Conservation (phyloP, 2,329 filamentous ascomycete species). For the Neonectria hederae region DNA sequence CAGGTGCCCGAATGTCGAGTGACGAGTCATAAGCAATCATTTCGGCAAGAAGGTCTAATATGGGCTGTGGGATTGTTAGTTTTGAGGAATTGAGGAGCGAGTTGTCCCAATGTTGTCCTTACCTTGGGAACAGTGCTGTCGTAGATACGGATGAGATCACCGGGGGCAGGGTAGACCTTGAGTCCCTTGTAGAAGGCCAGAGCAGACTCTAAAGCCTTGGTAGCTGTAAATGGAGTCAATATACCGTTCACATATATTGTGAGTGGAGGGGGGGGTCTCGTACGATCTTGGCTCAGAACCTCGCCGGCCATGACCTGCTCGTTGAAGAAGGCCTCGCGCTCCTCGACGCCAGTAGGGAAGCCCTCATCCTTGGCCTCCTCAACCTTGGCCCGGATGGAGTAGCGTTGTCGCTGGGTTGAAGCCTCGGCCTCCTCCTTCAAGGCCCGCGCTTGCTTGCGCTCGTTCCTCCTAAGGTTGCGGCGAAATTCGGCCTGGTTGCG, state of each 20-base stretch:
- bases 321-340: constrained; percentile 97
- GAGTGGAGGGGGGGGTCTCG: constrained; percentile 46
- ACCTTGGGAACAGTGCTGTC: constrained; percentile 99
- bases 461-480: constrained; percentile 76
- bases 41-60: constrained; percentile 94
- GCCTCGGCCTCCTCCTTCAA: constrained; percentile 78
- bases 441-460: constrained; percentile 74
- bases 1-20: constrained; percentile 65
- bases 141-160: constrained; percentile 94
- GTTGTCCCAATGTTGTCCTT: constrained; percentile 19
- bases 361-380: constrained; percentile 88
- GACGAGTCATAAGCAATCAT: constrained; percentile 94
- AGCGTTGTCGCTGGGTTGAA: constrained; percentile 72
- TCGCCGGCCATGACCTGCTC: constrained; percentile 92
- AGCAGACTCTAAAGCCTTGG: constrained; percentile 81
- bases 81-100: background rate
- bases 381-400: constrained; percentile 78
- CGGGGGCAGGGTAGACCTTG: constrained; percentile 95
- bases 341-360: constrained; percentile 89
- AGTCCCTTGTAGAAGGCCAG: constrained; percentile 98
- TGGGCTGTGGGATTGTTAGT: constrained; percentile 66
- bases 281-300: constrained; percentile 83
- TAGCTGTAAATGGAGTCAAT: constrained; percentile 56
- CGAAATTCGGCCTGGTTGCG: constrained; percentile 72
- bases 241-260: constrained; percentile 3